Evolutionary conservation across 1,139 yeast species (phyloP), one percentile per base, ranked within the genome.

Genomic region (Scheffersomyces stambukii): DNA sequence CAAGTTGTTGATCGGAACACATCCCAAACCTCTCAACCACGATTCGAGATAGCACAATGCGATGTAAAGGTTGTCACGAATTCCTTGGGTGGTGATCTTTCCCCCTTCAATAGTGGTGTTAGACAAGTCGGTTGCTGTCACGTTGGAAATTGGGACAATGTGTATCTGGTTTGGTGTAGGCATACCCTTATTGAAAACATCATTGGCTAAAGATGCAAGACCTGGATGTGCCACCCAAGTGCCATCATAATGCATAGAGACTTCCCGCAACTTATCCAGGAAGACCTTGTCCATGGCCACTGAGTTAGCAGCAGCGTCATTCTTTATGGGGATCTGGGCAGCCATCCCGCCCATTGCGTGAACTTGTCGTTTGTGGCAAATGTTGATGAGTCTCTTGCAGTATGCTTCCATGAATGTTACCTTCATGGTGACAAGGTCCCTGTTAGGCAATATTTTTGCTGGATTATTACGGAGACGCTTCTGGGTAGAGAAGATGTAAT

Each of bases 281-380:
- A 75, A 70, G 33, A 81, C 89, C 41, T 78, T 79, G 42, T 75
- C 79, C 77, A 81, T 75, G 27, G 86, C 88, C 32, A 61, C 61
- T 48, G 61, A 65, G 63, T 81, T 81, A 46, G 81, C 77, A 35
- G 61, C 71, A 26, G 70, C 67, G 47, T 81, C 86, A 38, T 70
- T 65, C 63, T 81, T 81, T 59, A 80, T 77, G 36, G 89, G 89
- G 46, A 81, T 81, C 59, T 79, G 85, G 16, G 89, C 89, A 42
- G 88, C 88, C 89, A 81, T 81, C 41, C 89, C 89, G 40, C 89
- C 89, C 75, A 81, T 77, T 26, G 86, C 91, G 53, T 77, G 84
- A 21, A 81, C 86, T 43, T 79, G 81, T 50, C 88, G 73, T 55
- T 70, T 69, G 62, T 81, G 89, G 54, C 85, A 77, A 29, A 83